Conservation (phyloP, 176 grass and related monocot genomes). For the Musa troglodytarum region DNA sequence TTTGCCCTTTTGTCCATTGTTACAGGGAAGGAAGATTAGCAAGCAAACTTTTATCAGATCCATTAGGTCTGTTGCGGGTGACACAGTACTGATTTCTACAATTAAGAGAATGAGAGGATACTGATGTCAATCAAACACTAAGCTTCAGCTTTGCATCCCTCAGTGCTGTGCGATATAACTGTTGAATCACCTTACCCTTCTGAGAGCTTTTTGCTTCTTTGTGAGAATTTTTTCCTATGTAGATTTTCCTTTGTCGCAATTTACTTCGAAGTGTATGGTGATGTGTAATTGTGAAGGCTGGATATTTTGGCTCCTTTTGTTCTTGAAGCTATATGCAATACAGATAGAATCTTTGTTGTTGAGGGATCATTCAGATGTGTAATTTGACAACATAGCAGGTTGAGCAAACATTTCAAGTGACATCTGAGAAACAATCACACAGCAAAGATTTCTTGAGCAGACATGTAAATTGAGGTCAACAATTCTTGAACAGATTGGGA, state of each 20-base stretch:
- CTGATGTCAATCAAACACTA: constrained; percentile 4
- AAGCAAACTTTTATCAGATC: constrained; percentile 58
- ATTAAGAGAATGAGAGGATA: constrained; percentile 52
- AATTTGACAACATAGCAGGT: background rate
- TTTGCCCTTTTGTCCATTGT: background rate
- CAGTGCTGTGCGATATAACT: background rate
- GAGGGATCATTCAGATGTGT: no score
- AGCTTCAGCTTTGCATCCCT: background rate
- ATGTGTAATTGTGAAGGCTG: background rate
- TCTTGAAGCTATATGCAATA: no score
- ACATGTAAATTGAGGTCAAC: no score
- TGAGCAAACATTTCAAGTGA: background rate
- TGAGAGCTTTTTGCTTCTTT: background rate
- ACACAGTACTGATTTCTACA: constrained; percentile 42
- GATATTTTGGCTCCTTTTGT: background rate
- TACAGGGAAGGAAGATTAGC: constrained; percentile 61
- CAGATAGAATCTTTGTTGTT: no score
- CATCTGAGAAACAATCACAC: background rate
- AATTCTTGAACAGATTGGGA: no score
- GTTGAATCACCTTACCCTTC: no score
- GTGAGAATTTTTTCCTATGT: background rate
- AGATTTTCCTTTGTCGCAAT: background rate
- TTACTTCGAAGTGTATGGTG: background rate
- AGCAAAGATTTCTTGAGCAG: no score
- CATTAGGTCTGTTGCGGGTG: constrained; percentile 44